Percentiles rank a stretch among this genome's conserved stretches.
Evolutionary conservation across 140 eudicot species (phyloP).

Genomic region (Senecio squalidus): DNA sequence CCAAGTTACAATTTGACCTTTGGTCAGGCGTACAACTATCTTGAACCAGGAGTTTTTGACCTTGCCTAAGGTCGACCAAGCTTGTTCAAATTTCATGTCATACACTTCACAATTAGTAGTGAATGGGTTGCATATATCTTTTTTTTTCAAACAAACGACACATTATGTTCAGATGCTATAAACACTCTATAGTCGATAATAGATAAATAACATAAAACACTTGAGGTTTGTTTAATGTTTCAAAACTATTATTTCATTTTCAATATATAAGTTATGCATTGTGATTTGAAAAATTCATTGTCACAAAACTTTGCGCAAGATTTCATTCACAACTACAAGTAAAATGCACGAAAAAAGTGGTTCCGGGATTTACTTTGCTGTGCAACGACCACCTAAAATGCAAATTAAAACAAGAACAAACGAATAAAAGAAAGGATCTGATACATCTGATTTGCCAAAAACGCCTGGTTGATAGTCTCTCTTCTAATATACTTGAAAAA

Average conservation of each 20-base stretch:
- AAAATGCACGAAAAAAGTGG: slow-evolving; percentile 13
- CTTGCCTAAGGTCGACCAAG: too few relatives aligned
- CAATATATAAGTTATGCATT: slow-evolving; percentile 5
- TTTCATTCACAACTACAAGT: neutral
- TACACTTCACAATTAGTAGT: too few relatives aligned
- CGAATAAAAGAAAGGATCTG: slow-evolving; percentile 25
- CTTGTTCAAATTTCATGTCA: too few relatives aligned
- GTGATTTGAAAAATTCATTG: slow-evolving; percentile 8
- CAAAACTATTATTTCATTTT: neutral
- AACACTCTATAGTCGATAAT: too few relatives aligned
- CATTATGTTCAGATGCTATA: too few relatives aligned
- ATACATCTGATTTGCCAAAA: slow-evolving; percentile 23
- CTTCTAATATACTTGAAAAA: slow-evolving; percentile 20
- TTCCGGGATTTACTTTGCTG: slow-evolving; percentile 21
- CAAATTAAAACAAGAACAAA: slow-evolving; percentile 7
- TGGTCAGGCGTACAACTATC: too few relatives aligned
- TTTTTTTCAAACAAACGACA: too few relatives aligned
- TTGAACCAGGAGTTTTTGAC: too few relatives aligned
- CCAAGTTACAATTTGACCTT: too few relatives aligned
- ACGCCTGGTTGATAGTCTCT: slow-evolving; percentile 13
- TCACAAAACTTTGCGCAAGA: slow-evolving; percentile 18
- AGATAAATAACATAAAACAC: too few relatives aligned
- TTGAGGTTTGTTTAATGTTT: neutral
- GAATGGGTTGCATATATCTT: too few relatives aligned
- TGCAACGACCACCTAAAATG: slow-evolving; percentile 26